Conservation (phyloP, 768 basidiomycete genomes). For the Russula abietina region DNA sequence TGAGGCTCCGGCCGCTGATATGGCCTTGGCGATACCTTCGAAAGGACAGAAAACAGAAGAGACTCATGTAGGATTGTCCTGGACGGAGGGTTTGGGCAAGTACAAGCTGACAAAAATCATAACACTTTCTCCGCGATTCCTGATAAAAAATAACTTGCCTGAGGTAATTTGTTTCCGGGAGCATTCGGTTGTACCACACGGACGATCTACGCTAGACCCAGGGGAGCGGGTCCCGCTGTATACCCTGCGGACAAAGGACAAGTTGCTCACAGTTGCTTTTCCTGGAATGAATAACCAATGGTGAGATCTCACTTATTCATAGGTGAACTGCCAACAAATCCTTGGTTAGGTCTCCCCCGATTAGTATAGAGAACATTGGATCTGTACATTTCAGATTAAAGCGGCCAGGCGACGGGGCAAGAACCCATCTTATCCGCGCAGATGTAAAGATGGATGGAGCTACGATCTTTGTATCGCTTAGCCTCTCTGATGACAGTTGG, state of each 20-base stretch:
- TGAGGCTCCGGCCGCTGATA: constrained; percentile 90
- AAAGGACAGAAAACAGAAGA: constrained; percentile 56
- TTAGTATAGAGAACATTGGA: constrained; percentile 90
- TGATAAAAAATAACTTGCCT: constrained; percentile 75
- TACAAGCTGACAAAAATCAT: constrained; percentile 95
- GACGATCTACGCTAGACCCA: constrained; percentile 54
- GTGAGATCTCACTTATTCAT: constrained; percentile 31
- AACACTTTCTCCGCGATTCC: constrained; percentile 83
- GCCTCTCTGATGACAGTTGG: constrained; percentile 65
- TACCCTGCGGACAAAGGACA: constrained; percentile 59
- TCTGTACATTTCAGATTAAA: constrained; percentile 66
- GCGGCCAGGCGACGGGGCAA: constrained; percentile 35
- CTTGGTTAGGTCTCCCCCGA: constrained; percentile 73
- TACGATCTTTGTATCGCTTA: constrained; percentile 80
- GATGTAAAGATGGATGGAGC: constrained; percentile 82
- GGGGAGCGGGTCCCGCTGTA: constrained; percentile 66
- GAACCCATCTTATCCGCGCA: constrained; percentile 55
- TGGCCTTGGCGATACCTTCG: constrained; percentile 66
- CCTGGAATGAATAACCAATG: constrained; percentile 82
- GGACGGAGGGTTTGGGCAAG: constrained; percentile 92
- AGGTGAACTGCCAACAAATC: constrained; percentile 5
- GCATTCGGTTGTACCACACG: constrained; percentile 64
- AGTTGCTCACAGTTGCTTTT: constrained; percentile 77
- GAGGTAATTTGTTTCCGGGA: constrained; percentile 77
- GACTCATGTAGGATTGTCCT: constrained; percentile 81